Evolutionary conservation across 2,329 filamentous ascomycete species (phyloP).

Genomic region (Paecilomyces dactylethromorphus): DNA sequence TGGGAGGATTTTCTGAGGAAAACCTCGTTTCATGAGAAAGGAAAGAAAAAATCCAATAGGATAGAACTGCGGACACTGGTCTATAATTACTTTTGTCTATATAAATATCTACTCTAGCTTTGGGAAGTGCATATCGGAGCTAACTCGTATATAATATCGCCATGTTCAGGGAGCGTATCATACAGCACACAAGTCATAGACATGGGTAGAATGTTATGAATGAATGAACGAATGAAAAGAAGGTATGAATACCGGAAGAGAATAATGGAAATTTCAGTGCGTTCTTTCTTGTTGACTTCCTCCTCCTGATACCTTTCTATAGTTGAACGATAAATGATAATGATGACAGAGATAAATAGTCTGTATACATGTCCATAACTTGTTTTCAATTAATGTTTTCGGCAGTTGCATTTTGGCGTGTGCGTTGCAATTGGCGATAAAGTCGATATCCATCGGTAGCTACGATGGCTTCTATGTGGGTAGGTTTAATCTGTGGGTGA

Average conservation of each 20-base stretch:
- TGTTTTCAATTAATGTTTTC: neutral
- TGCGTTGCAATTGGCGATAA: neutral
- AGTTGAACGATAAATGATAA: neutral
- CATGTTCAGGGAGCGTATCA: neutral
- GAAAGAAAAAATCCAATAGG: too few relatives aligned
- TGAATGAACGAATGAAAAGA: neutral
- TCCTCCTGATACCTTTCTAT: neutral
- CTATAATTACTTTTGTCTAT: too few relatives aligned
- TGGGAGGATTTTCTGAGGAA: too few relatives aligned
- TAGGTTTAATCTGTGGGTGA: neutral
- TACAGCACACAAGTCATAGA: neutral
- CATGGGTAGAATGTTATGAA: neutral
- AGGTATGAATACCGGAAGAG: neutral
- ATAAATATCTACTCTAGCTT: too few relatives aligned
- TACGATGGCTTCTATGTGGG: too few relatives aligned
- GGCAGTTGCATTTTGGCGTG: neutral
- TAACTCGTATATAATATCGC: neutral
- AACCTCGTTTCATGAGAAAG: too few relatives aligned
- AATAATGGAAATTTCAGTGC: neutral
- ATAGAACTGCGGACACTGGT: too few relatives aligned
- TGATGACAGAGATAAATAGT: neutral
- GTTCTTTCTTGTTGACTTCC: neutral
- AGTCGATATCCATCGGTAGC: too few relatives aligned
- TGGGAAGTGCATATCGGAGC: too few relatives aligned
- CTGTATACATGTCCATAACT: neutral